Evolutionary conservation across 129 eudicot species (phyloP).

Genomic region (Logfia minima): DNA sequence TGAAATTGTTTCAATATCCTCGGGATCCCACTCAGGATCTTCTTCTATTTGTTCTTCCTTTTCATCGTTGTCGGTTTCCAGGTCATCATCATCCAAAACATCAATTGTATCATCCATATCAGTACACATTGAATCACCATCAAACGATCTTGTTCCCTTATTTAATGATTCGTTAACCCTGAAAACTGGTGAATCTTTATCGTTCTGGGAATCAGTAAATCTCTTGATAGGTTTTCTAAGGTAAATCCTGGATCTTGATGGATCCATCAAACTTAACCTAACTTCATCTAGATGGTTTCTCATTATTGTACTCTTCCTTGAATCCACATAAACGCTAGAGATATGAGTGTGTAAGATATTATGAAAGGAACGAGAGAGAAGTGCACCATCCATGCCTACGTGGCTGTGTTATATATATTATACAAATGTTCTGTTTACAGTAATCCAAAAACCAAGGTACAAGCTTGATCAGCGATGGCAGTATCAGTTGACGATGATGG

Average conservation of each 20-base stretch:
- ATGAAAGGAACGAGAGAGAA: slow-evolving; percentile 25
- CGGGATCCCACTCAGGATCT: slow-evolving; percentile 59
- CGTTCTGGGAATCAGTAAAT: slow-evolving; percentile 46
- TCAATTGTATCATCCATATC: slow-evolving; percentile 29
- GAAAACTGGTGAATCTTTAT: slow-evolving; percentile 49
- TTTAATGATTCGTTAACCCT: slow-evolving; percentile 27
- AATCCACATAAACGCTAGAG: neutral
- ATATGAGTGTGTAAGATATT: slow-evolving; percentile 13
- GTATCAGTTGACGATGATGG: neutral
- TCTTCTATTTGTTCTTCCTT: slow-evolving; percentile 20
- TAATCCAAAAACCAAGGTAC: slow-evolving; percentile 2
- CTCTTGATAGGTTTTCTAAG: slow-evolving; percentile 56
- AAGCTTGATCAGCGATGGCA: neutral
- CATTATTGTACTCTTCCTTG: neutral
- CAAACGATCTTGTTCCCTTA: slow-evolving; percentile 26
- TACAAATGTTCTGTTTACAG: neutral
- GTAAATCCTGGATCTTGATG: slow-evolving; percentile 32
- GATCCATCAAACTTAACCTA: slow-evolving; percentile 13
- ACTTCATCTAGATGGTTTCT: neutral
- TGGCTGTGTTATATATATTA: slow-evolving; percentile 14
- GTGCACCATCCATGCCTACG: slow-evolving; percentile 28
- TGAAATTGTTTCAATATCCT: slow-evolving; percentile 84
- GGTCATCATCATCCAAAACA: slow-evolving; percentile 15
- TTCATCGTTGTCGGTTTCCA: slow-evolving; percentile 15
- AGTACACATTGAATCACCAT: slow-evolving; percentile 7